These are phyloP conservation scores for Leccinum huronense DNA, from an alignment of 1,284 basidiomycete genomes.

Conservation along the genomic window DNA sequence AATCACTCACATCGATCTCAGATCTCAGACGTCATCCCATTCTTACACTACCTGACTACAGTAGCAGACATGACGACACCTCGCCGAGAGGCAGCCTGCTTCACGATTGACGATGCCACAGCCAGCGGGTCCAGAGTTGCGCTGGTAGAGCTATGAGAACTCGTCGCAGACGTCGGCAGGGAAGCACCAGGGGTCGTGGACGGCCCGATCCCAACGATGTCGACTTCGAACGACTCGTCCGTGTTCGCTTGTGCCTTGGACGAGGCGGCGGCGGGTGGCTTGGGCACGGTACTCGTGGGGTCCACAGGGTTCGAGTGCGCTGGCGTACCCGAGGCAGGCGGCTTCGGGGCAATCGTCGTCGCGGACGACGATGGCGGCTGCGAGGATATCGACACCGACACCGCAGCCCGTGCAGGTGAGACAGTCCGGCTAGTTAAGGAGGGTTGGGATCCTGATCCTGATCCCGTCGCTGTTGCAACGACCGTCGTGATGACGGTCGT, in stretches of 20 bases:
- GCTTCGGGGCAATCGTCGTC: slow-evolving; percentile 4
- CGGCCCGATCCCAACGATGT: slow-evolving; percentile 21
- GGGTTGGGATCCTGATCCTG: background rate
- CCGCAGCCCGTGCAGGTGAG: slow-evolving; percentile 17
- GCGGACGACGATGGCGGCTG: slow-evolving; percentile 10
- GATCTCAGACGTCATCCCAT: background rate
- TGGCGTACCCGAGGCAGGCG: slow-evolving; percentile 10
- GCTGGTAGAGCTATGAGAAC: slow-evolving; percentile 10
- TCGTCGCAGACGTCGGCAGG: slow-evolving; percentile 15
- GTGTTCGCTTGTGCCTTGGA: slow-evolving; percentile 1
- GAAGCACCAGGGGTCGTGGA: slow-evolving; percentile 15
- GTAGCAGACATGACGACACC: background rate
- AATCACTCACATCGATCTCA: background rate
- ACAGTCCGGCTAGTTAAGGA: background rate
- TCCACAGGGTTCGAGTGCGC: slow-evolving; percentile 10
- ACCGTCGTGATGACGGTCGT: slow-evolving; percentile 34
- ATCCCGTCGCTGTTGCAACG: slow-evolving; percentile 11
- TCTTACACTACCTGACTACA: background rate
- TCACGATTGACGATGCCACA: slow-evolving; percentile 28
- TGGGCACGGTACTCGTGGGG: background rate
- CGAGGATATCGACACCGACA: slow-evolving; percentile 12
- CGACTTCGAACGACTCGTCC: slow-evolving; percentile 23
- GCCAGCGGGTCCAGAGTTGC: slow-evolving; percentile 23
- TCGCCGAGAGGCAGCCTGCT: slow-evolving; percentile 7
- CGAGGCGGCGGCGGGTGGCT: background rate